Conservation (phyloP, 805 yeast genomes). For the Ogataea trehalophila region DNA sequence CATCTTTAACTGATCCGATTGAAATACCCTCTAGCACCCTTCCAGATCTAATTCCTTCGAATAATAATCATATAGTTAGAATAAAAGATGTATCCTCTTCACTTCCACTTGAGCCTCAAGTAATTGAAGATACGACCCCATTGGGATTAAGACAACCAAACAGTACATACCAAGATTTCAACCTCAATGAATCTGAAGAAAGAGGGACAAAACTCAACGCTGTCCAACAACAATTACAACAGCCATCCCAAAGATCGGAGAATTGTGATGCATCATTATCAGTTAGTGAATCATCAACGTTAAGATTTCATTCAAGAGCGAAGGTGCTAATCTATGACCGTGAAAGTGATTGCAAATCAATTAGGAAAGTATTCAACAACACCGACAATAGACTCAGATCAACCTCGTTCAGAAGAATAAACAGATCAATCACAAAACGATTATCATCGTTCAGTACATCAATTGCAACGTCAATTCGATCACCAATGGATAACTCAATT, state of each 20-base stretch:
- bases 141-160: too few relatives aligned
- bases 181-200: too few relatives aligned
- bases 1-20: too few relatives aligned
- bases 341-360: conserved; percentile 18
- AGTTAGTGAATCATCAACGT: background rate
- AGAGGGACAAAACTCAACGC: background rate
- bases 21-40: too few relatives aligned
- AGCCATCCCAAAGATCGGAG: background rate
- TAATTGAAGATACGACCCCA: too few relatives aligned
- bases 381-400: conserved; percentile 2
- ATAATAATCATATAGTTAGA: too few relatives aligned
- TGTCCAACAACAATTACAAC: background rate
- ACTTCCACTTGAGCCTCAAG: too few relatives aligned
- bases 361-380: conserved; percentile 13
- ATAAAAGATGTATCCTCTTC: too few relatives aligned
- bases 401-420: conserved; percentile 16
- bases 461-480: background rate
- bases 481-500: conserved; percentile 28
- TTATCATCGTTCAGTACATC: conserved; percentile 11
- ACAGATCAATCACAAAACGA: conserved; percentile 15
- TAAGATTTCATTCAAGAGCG: conserved; percentile 21
- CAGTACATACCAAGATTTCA: too few relatives aligned
- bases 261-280: too few relatives aligned
- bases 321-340: conserved; percentile 19
- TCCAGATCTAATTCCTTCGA: too few relatives aligned